Percentiles rank a stretch among this genome's conserved stretches.
These are phyloP conservation scores for Fusarium staphyleae DNA, from an alignment of 2,329 filamentous ascomycete genomes.

Conservation along the genomic window DNA sequence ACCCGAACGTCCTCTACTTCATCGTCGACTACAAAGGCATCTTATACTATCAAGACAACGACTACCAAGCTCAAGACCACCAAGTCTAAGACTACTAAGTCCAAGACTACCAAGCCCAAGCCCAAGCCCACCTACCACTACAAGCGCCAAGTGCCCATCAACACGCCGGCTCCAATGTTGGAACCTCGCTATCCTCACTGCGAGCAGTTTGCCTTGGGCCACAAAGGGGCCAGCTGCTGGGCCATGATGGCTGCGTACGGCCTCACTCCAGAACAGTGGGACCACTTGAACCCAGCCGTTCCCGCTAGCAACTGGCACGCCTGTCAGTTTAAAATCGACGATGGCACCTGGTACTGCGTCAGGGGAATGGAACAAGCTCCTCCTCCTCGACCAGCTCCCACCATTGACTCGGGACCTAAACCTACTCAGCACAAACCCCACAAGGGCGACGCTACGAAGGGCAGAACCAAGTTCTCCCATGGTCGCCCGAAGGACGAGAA, in stretches of 20 bases:
- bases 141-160: neutral
- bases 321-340: conserved; percentile 3
- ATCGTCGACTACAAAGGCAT: neutral
- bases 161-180: neutral
- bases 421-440: neutral
- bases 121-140: neutral
- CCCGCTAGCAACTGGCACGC: neutral
- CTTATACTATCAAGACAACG: neutral
- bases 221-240: conserved; percentile 6
- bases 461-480: neutral
- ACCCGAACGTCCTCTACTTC: neutral
- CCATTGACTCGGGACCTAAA: neutral
- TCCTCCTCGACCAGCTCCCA: neutral
- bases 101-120: neutral
- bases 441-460: neutral
- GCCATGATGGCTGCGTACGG: conserved; percentile 9
- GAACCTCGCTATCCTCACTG: neutral
- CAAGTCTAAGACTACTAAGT: no score
- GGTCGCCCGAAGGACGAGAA: neutral
- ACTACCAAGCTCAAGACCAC: no score
- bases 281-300: neutral
- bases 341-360: conserved; percentile 34
- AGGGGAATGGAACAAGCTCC: conserved; percentile 8
- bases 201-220: conserved; percentile 12
- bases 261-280: neutral